Evolutionary conservation across 495 filamentous ascomycete genomes (phyloP).

Genomic region (Clavariopsis aquatica): DNA sequence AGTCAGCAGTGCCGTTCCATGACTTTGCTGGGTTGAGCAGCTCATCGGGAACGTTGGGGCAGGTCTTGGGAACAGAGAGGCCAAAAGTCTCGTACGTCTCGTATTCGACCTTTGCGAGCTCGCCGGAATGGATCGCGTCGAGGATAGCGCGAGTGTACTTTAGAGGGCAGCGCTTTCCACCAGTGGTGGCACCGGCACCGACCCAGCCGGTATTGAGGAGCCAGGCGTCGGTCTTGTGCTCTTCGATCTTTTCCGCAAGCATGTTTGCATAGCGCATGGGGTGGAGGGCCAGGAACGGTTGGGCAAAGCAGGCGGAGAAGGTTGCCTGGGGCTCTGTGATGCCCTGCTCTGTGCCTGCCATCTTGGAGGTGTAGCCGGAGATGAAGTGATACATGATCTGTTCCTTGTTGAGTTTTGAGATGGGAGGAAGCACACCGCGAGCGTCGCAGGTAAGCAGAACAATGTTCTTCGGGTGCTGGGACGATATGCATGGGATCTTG

Average conservation of each 20-base stretch:
- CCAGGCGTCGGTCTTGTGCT: conserved; percentile 97
- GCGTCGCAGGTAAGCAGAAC: conserved; percentile 97
- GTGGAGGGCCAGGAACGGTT: conserved; percentile 97
- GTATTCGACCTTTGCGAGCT: conserved; percentile 87
- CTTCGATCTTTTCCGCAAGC: conserved; percentile 94
- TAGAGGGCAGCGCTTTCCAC: conserved; percentile 96
- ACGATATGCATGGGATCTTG: conserved; percentile 90
- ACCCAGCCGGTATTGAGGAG: conserved; percentile 99
- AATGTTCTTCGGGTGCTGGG: conserved; percentile 93
- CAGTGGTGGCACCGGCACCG: conserved; percentile 89
- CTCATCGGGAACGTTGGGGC: conserved; percentile 82
- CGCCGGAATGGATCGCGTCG: conserved; percentile 94
- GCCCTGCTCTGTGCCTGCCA: conserved; percentile 98
- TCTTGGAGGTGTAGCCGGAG: conserved; percentile 99
- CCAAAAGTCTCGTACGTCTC: conserved; percentile 97
- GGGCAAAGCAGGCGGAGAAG: conserved; percentile 99
- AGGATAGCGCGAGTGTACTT: conserved; percentile 99
- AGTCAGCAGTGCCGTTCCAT: conserved; percentile 80
- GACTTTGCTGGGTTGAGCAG: conserved; percentile 91
- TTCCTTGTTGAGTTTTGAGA: conserved; percentile 92
- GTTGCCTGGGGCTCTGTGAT: conserved; percentile 96
- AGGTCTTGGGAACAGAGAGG: conserved; percentile 84
- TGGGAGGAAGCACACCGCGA: conserved; percentile 93
- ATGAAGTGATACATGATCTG: conserved; percentile 99
- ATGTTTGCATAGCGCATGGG: conserved; percentile 99